Base-by-base conservation (phyloP, 2,329 filamentous ascomycete genomes). In the Trichoderma harzianum region DNA sequence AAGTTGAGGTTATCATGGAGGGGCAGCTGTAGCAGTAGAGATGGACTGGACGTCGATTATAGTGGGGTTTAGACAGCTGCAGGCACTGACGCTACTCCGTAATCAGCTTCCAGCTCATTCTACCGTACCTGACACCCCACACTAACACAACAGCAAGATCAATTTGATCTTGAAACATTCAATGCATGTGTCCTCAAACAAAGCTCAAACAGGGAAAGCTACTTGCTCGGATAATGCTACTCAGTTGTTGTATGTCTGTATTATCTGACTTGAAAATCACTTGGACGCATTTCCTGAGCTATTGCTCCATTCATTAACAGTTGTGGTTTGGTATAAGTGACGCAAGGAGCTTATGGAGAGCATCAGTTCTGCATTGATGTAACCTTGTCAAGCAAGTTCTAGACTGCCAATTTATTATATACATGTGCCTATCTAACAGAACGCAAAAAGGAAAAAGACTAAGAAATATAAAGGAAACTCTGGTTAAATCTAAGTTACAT, bases 1-100 rank as follows among this genome's bases (percentile, higher is more conserved):
- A 26, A 39, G 65, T 58, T 72, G 58, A 66, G 7, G 55, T 55
- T 70, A 57, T 47, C 36, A 53, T 71, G 68, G 71, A 72, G 71
- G 67, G 68, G 68, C 58, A 51, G 61, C 34, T 26, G 11, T 60
- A 7, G 8, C 28, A 58, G 18, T 28, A 18, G 18, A 58, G 24
- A 43, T 18, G 39, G 39, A 39, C 12, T 39, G 36, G 39, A 58
- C 34, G 47, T 55, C 24, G 28, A 10, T 32, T 61, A 21, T 60
- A 60, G 60, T 71, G 30, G 71, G 58, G 47, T 24, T 53, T 14
- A 24, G 2, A 24, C 1, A 53, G 47, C 47, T 53, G 21, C 47
- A 53, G 47, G 21, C 47, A 53, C 47, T 24, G n/a, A 53, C n/a
- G n/a, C n/a, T 53, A 53, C 47, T 53, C 47, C 47, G 47, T 53